These are phyloP conservation scores for Panaeolus cyanescens DNA, from an alignment of 768 basidiomycete species.

Conservation along the genomic window DNA sequence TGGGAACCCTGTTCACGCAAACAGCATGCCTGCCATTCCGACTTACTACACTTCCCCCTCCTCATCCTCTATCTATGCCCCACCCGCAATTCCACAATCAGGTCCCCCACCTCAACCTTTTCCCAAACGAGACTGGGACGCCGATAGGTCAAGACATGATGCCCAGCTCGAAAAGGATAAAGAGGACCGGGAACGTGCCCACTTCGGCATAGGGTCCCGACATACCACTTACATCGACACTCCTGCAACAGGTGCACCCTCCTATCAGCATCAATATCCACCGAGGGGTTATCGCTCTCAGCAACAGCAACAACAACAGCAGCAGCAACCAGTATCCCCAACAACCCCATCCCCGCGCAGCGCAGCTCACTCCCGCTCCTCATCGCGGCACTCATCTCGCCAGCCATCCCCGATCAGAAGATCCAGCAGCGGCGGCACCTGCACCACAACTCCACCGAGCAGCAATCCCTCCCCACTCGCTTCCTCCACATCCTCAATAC, in stretches of 20 bases:
- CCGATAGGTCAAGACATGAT: constrained; percentile 3
- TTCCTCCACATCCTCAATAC: constrained; percentile 7
- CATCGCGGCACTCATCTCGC: constrained; percentile 12
- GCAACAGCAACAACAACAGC: no score
- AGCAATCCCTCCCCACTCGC: constrained; percentile 9
- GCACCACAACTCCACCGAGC: not conserved
- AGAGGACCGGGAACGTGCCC: constrained; percentile 7
- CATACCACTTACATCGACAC: constrained; percentile 13
- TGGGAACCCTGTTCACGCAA: constrained; percentile 6
- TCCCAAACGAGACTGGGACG: constrained; percentile 6
- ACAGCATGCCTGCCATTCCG: constrained; percentile 9
- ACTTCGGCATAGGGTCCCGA: constrained; percentile 11
- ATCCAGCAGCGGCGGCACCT: not conserved
- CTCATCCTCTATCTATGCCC: not conserved
- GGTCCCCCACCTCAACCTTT: not conserved
- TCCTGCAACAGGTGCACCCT: constrained; percentile 1
- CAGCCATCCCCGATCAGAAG: constrained; percentile 5
- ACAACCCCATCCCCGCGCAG: constrained; percentile 1
- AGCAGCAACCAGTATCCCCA: not conserved
- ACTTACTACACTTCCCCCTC: not conserved
- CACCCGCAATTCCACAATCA: not conserved
- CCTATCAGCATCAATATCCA: not conserved
- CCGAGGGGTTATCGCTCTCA: not conserved
- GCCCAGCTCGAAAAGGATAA: constrained; percentile 4
- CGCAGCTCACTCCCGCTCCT: constrained; percentile 16